Evolutionary conservation across 495 filamentous ascomycete genomes (phyloP).

Genomic region (Xylaria longipes): DNA sequence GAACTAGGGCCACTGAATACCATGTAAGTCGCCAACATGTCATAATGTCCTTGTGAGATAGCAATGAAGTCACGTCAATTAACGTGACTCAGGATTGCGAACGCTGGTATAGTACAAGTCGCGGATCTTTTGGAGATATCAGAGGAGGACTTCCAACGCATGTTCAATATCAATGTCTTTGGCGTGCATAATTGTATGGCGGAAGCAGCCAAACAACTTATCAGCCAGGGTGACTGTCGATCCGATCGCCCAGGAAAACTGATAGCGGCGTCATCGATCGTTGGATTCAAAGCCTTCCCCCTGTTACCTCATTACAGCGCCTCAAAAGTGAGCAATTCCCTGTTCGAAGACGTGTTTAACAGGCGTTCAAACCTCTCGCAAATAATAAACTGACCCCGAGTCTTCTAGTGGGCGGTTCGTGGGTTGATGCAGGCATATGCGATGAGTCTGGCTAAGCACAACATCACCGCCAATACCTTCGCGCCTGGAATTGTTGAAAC

Average conservation of each 20-base stretch:
- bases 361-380: background rate
- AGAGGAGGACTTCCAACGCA: conserved; percentile 54
- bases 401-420: conserved; percentile 60
- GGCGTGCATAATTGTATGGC: conserved; percentile 66
- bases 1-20: conserved; percentile 61
- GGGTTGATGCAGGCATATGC: conserved; percentile 65
- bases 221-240: conserved; percentile 49
- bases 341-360: background rate
- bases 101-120: conserved; percentile 65
- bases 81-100: conserved; percentile 50
- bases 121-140: conserved; percentile 58
- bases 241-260: conserved; percentile 54
- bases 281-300: conserved; percentile 60
- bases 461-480: conserved; percentile 69
- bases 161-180: conserved; percentile 62
- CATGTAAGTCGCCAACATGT: conserved; percentile 43
- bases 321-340: background rate
- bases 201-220: conserved; percentile 61
- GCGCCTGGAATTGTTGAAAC: conserved; percentile 69
- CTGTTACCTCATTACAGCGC: conserved; percentile 62
- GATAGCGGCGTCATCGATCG: conserved; percentile 62
- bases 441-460: conserved; percentile 61
- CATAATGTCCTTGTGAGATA: background rate
- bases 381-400: background rate
- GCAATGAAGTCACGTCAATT: background rate